Evolutionary conservation across 2,329 filamentous ascomycete genomes (phyloP).

Genomic region (Coccinonectria pachysandricola): DNA sequence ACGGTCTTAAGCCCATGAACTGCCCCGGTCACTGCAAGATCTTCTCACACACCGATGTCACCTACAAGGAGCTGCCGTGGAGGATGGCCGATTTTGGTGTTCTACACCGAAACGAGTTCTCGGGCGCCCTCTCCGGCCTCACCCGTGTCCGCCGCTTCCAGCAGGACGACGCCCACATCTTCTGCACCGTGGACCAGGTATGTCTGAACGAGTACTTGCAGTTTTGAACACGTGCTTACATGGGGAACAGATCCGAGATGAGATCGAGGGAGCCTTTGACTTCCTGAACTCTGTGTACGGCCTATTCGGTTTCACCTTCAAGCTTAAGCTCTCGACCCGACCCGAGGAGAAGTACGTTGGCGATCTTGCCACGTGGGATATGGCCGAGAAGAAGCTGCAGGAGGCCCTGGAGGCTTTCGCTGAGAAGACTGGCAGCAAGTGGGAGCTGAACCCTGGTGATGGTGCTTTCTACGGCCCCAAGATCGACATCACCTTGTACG

Average conservation of each 20-base stretch:
- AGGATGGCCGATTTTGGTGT: slow-evolving; percentile 94
- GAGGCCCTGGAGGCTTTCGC: slow-evolving; percentile 72
- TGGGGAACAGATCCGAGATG: slow-evolving; percentile 25
- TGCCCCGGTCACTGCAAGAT: slow-evolving; percentile 90
- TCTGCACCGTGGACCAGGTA: slow-evolving; percentile 50
- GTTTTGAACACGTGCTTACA: too few relatives aligned
- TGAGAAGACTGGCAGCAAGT: slow-evolving; percentile 49
- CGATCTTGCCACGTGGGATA: slow-evolving; percentile 77
- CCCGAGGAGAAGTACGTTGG: slow-evolving; percentile 87
- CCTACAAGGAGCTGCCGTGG: slow-evolving; percentile 77
- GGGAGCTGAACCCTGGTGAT: slow-evolving; percentile 89
- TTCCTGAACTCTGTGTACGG: slow-evolving; percentile 69
- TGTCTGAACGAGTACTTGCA: not conserved
- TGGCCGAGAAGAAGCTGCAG: slow-evolving; percentile 72
- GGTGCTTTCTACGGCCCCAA: slow-evolving; percentile 98
- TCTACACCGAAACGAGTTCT: slow-evolving; percentile 89
- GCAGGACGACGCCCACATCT: slow-evolving; percentile 94
- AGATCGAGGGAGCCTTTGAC: slow-evolving; percentile 73
- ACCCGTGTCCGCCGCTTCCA: slow-evolving; percentile 90
- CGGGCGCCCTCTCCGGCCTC: slow-evolving; percentile 79
- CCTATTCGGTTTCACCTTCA: slow-evolving; percentile 60
- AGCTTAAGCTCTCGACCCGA: slow-evolving; percentile 86
- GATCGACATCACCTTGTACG: slow-evolving; percentile 92
- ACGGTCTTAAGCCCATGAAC: slow-evolving; percentile 92
- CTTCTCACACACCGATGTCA: slow-evolving; percentile 72